Evolutionary conservation across 768 basidiomycete species (phyloP), one percentile per base, ranked within the genome.

Genomic region (Podaxis sp.): DNA sequence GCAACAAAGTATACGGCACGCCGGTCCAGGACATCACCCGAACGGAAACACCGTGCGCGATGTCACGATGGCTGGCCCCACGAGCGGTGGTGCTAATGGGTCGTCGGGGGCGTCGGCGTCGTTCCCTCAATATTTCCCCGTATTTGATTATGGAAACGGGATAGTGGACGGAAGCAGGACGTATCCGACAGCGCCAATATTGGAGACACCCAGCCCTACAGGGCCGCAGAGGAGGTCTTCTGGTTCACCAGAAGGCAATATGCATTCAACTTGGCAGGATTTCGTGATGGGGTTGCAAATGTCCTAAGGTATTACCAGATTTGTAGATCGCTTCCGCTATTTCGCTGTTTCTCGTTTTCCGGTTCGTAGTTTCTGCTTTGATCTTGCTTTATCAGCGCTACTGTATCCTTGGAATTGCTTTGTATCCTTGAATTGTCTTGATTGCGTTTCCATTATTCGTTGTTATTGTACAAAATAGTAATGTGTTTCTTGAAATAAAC

Each of bases 41-140:
- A 50, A 50, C 37, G 46, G 54, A 40, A 56, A 33, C 28, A n/a
- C 52, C 4, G n/a, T 61, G 33, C 54, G 54, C 22, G 61, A 62
- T 28, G 55, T 62, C 8, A 56, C 61, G 46, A 62, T 62, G 61
- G 60, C 28, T 20, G 46, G 54, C 30, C 61, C 61, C 48, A 48
- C 48, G 30, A 60, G 52, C 28, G n/a, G 38, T 26, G n/a, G 53
- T 53, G 28, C 46, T 51, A 50, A 26, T 40, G 49, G 62, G 41
- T 50, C 44, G 37, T 51, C 49, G 30, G 56, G 12, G 36, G 60
- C 54, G 65, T 59, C 44, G 71, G 64, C 64, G 5, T 57, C 70
- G 40, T 84, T 87, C 75, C 89, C 89, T 13, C 84, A 81, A 68
- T 91, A 90, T 68, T 90, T 91, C 80, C 82, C 88, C 1, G 89